Evolutionary conservation across 768 basidiomycete genomes (phyloP).

Genomic region (Tulasnella sp.): DNA sequence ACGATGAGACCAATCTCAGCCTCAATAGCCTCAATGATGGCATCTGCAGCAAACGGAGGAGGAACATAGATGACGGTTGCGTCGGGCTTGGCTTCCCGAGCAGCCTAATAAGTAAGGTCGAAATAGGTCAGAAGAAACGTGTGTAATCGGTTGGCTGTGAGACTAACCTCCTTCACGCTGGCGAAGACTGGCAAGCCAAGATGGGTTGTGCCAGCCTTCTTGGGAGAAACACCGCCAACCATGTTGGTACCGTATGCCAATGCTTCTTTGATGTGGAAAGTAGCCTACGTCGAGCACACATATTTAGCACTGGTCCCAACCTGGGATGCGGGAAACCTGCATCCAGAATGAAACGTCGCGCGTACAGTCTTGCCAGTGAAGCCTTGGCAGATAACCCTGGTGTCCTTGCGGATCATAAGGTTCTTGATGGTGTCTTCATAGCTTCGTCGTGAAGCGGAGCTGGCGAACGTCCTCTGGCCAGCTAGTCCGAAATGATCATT

Average conservation of each 20-base stretch:
- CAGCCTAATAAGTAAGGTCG: constrained; percentile 47
- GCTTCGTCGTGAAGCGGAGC: constrained; percentile 56
- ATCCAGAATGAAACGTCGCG: neutral
- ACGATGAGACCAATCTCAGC: constrained; percentile 97
- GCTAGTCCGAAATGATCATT: constrained; percentile 13
- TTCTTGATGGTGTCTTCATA: constrained; percentile 89
- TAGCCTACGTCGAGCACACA: constrained; percentile 41
- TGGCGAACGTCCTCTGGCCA: constrained; percentile 58
- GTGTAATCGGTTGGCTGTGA: neutral
- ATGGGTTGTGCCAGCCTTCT: constrained; percentile 93
- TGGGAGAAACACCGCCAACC: constrained; percentile 95
- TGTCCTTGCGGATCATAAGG: constrained; percentile 87
- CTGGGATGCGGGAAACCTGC: neutral
- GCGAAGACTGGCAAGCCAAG: constrained; percentile 93
- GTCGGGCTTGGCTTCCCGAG: constrained; percentile 74
- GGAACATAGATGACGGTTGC: constrained; percentile 97
- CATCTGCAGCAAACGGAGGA: constrained; percentile 90
- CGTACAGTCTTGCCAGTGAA: constrained; percentile 92
- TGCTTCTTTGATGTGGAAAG: constrained; percentile 92
- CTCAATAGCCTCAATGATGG: constrained; percentile 98
- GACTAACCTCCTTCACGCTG: constrained; percentile 70
- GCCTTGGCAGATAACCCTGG: constrained; percentile 84
- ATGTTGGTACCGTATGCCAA: constrained; percentile 92
- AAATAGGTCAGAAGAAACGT: neutral
- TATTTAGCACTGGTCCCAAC: neutral